These are phyloP conservation scores for Phaeophleospora eucalypticola DNA, from an alignment of 2,329 filamentous ascomycete species.

Conservation along the genomic window DNA sequence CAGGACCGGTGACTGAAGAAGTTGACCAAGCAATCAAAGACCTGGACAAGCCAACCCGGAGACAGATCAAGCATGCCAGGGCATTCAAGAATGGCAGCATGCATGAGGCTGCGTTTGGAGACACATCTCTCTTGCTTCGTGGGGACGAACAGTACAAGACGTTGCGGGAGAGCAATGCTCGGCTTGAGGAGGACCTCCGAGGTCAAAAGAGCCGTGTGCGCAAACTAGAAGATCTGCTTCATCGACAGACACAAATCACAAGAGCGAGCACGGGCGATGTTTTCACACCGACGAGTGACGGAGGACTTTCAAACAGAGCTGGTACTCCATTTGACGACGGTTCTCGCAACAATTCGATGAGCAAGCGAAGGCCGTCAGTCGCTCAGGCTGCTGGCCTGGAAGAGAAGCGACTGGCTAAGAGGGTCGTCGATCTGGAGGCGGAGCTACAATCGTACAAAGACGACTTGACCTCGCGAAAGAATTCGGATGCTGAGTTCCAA, in stretches of 20 bases:
- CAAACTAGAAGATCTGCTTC: conserved; percentile 84
- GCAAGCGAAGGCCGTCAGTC: conserved; percentile 53
- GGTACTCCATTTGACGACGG: conserved; percentile 22
- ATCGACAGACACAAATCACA: conserved; percentile 64
- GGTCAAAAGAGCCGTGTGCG: conserved; percentile 89
- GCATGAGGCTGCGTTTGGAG: conserved; percentile 83
- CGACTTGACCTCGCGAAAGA: conserved; percentile 54
- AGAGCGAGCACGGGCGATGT: conserved; percentile 40
- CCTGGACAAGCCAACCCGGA: conserved; percentile 74
- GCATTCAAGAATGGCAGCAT: conserved; percentile 96
- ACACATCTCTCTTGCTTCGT: conserved; percentile 76
- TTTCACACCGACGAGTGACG: conserved; percentile 29
- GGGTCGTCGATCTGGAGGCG: conserved; percentile 66
- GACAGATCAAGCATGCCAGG: conserved; percentile 80
- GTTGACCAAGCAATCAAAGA: conserved; percentile 73
- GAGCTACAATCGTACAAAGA: conserved; percentile 74
- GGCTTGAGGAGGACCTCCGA: conserved; percentile 61
- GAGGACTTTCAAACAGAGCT: conserved; percentile 18
- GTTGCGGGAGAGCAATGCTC: conserved; percentile 50
- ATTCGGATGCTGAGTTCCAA: conserved; percentile 59
- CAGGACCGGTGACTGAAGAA: conserved; percentile 64
- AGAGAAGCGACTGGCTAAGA: conserved; percentile 58
- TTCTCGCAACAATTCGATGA: conserved; percentile 23
- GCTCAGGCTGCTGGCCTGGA: conserved; percentile 60
- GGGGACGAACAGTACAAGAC: conserved; percentile 75